Conservation (phyloP, 352 stramenopile species). For the Phytophthora hybrid region DNA sequence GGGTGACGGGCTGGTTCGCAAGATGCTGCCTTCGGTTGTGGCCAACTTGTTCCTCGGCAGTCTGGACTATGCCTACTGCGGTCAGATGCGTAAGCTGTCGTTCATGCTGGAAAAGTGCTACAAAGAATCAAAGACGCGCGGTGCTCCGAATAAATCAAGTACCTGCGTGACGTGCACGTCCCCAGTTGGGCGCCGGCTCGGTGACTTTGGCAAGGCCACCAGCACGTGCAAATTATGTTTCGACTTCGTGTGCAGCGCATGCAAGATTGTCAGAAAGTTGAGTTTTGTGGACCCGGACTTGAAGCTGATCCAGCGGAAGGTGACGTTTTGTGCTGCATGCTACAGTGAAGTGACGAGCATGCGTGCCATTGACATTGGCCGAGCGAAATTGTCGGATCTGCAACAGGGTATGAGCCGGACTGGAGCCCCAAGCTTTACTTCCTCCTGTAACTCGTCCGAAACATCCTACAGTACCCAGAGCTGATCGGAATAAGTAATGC, state of each 20-base stretch:
- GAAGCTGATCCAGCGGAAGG: neutral
- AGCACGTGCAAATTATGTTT: neutral
- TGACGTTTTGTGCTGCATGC: neutral
- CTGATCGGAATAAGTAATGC: neutral
- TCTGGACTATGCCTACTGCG: neutral
- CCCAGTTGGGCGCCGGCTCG: neutral
- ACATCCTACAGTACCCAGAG: neutral
- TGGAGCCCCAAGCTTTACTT: neutral
- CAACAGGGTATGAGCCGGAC: neutral
- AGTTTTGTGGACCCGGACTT: neutral
- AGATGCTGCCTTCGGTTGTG: neutral
- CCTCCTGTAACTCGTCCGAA: neutral
- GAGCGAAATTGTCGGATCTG: neutral
- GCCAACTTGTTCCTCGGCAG: neutral
- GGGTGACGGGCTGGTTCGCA: neutral
- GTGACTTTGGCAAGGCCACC: neutral
- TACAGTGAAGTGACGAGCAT: neutral
- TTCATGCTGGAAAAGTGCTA: neutral
- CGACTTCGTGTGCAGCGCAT: neutral
- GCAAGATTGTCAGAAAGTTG: neutral
- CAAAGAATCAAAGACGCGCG: neutral
- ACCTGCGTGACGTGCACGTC: neutral
- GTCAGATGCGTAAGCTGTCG: neutral
- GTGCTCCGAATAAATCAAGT: neutral
- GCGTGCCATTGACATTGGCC: neutral